phyloP scores from a whole-genome alignment of 2,329 filamentous ascomycete species.

The Hypocrella siamensis region DNA sequence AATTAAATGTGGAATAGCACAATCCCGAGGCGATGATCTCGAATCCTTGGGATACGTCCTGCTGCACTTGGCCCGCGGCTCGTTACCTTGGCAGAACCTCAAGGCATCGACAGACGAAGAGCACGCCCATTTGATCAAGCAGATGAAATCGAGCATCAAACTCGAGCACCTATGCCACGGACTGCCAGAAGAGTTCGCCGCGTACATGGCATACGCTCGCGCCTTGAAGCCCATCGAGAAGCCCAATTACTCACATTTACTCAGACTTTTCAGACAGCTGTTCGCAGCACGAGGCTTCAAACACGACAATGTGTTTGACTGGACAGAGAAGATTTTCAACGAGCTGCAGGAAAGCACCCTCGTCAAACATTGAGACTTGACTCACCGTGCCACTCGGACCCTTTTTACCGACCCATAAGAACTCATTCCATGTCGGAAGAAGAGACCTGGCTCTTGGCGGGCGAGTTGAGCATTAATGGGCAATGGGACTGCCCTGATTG shows the following conservation, averaged over 20 bases:
- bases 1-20: not conserved
- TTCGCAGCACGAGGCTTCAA: slow-evolving; percentile 59
- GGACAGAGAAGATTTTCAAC: slow-evolving; percentile 31
- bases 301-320: slow-evolving; percentile 67
- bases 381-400: too few relatives aligned
- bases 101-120: slow-evolving; percentile 35
- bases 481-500: too few relatives aligned
- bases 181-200: slow-evolving; percentile 61
- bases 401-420: too few relatives aligned
- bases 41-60: slow-evolving; percentile 3
- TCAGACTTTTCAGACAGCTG: slow-evolving; percentile 59
- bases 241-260: slow-evolving; percentile 61
- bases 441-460: too few relatives aligned
- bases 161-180: slow-evolving; percentile 59
- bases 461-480: too few relatives aligned
- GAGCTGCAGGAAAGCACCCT: slow-evolving; percentile 4
- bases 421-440: too few relatives aligned
- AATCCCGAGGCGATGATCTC: slow-evolving; percentile 1
- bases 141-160: slow-evolving; percentile 30
- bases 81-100: slow-evolving; percentile 1
- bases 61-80: slow-evolving; percentile 1
- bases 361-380: too few relatives aligned
- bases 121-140: slow-evolving; percentile 27
- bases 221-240: slow-evolving; percentile 60
- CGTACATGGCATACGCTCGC: slow-evolving; percentile 62